Conservation (phyloP, 2,329 filamentous ascomycete species). For the Xylariaceae sp. region DNA sequence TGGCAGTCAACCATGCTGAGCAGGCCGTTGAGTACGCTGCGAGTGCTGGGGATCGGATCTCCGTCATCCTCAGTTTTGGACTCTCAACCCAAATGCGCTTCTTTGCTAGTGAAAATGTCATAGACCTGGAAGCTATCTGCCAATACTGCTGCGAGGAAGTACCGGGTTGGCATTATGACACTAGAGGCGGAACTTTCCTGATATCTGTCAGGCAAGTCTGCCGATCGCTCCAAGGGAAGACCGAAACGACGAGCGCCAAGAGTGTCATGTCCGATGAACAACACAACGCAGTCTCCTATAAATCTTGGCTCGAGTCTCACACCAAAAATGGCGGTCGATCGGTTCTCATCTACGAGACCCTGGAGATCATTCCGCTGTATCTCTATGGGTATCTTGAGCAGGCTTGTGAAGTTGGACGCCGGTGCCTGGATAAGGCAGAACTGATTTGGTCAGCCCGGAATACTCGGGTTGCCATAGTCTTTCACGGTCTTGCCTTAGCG, state of each 20-base stretch:
- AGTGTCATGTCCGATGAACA: conserved; percentile 64
- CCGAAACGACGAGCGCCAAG: conserved; percentile 43
- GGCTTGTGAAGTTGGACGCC: conserved; percentile 53
- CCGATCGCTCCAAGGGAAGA: conserved; percentile 73
- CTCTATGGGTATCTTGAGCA: conserved; percentile 59
- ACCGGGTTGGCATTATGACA: conserved; percentile 66
- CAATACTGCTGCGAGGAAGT: conserved; percentile 71
- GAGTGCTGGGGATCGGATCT: conserved; percentile 64
- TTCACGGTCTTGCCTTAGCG: conserved; percentile 55
- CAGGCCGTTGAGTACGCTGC: conserved; percentile 63
- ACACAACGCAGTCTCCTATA: conserved; percentile 57
- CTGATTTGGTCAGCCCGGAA: conserved; percentile 58
- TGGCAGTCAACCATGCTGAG: conserved; percentile 58
- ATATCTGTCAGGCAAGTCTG: conserved; percentile 62
- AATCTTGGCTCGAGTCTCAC: conserved; percentile 50
- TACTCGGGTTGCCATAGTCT: conserved; percentile 53
- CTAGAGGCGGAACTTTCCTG: conserved; percentile 66
- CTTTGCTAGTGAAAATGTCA: conserved; percentile 64
- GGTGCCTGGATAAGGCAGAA: conserved; percentile 41
- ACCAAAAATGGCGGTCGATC: conserved; percentile 59
- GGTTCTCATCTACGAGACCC: conserved; percentile 63
- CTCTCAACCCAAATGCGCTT: conserved; percentile 63
- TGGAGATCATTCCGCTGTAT: conserved; percentile 59
- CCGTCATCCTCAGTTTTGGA: conserved; percentile 68
- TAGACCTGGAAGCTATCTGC: conserved; percentile 67